Conservation (phyloP, 331 rosid species). For the Malus hybrid region DNA sequence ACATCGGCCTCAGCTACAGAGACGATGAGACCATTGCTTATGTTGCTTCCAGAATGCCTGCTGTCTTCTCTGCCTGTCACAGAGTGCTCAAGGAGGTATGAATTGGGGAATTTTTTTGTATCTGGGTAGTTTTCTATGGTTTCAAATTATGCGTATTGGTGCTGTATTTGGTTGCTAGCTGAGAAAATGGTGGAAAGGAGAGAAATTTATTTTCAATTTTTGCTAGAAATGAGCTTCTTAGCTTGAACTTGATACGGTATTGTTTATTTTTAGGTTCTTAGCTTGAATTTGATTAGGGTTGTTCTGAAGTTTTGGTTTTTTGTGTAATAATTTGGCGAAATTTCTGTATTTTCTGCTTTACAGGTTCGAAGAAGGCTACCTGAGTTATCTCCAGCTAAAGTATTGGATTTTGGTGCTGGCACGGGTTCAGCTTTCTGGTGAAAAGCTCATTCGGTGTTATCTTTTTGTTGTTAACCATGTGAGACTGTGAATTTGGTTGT, state of each 20-base stretch:
- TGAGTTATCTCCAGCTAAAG: conserved; percentile 68
- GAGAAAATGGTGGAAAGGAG: not conserved
- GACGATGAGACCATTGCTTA: conserved; percentile 80
- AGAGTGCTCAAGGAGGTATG: conserved; percentile 85
- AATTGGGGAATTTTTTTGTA: not conserved
- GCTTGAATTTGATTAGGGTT: not conserved
- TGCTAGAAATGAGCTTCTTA: not conserved
- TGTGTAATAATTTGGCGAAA: not conserved
- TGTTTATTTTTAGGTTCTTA: not conserved
- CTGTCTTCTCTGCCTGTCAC: conserved; percentile 86
- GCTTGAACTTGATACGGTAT: not conserved
- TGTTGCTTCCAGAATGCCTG: conserved; percentile 93
- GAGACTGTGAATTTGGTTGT: not conserved
- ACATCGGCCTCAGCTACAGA: conserved; percentile 62
- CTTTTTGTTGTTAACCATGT: conserved; percentile 1
- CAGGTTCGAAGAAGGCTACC: conserved; percentile 82
- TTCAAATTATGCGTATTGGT: not conserved
- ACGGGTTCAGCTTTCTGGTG: conserved; percentile 97
- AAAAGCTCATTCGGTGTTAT: conserved; percentile 20
- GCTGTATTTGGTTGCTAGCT: not conserved
- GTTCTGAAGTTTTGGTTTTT: not conserved
- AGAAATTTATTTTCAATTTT: not conserved
- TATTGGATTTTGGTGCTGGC: conserved; percentile 96
- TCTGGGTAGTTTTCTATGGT: not conserved
- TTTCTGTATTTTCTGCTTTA: not conserved